phyloP scores from a whole-genome alignment of 495 filamentous ascomycete genomes.

The Podospora comata region DNA sequence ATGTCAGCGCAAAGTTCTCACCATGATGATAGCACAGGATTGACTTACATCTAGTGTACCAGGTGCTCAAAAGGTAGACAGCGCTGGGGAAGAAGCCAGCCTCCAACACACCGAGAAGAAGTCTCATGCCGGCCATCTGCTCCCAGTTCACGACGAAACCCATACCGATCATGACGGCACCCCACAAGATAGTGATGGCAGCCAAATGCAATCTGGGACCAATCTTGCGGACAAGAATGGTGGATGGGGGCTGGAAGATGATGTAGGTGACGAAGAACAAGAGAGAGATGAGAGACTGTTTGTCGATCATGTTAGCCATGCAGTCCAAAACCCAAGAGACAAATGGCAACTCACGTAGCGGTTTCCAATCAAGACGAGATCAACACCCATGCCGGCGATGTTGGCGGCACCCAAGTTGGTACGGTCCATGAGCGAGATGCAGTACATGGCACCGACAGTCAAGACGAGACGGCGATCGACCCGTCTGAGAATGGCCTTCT shows the following conservation, averaged over 20 bases:
- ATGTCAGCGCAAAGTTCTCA: neutral
- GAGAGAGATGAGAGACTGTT: slow-evolving; percentile 54
- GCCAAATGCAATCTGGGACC: slow-evolving; percentile 57
- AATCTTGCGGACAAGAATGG: slow-evolving; percentile 57
- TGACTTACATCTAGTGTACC: slow-evolving; percentile 56
- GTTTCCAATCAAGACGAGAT: slow-evolving; percentile 46
- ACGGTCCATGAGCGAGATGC: slow-evolving; percentile 63
- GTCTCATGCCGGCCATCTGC: slow-evolving; percentile 51
- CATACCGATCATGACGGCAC: slow-evolving; percentile 56
- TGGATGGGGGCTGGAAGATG: slow-evolving; percentile 58
- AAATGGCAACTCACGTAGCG: slow-evolving; percentile 32
- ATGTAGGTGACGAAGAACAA: slow-evolving; percentile 68
- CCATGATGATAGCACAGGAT: neutral
- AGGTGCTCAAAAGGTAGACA: slow-evolving; percentile 60
- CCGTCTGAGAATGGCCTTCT: slow-evolving; percentile 52
- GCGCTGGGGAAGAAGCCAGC: slow-evolving; percentile 64
- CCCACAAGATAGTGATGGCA: slow-evolving; percentile 52
- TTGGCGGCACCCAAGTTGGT: slow-evolving; percentile 63
- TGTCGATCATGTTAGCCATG: neutral
- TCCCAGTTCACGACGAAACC: slow-evolving; percentile 55
- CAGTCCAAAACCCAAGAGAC: neutral
- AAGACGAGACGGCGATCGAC: slow-evolving; percentile 62
- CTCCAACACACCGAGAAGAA: slow-evolving; percentile 61
- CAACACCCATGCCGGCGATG: slow-evolving; percentile 60
- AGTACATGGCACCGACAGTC: slow-evolving; percentile 64